Evolutionary conservation across 345 rosid species (phyloP).

Genomic region (Linum lewisii): DNA sequence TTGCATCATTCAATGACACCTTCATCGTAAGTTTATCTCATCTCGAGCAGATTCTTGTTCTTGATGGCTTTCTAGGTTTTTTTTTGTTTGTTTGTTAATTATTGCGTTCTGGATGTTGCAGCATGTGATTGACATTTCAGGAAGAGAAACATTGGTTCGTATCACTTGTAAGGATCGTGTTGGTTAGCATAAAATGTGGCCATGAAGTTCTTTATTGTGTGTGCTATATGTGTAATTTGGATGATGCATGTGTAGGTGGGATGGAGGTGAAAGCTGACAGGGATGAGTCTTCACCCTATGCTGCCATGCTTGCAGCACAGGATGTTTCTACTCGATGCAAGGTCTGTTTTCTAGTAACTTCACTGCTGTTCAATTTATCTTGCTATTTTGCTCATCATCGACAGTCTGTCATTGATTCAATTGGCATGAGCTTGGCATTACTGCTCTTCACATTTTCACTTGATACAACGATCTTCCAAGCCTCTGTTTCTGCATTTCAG

Average conservation of each 20-base stretch:
- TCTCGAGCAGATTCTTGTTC: no score
- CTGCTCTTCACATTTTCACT: constrained; percentile 18
- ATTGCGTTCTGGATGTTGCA: background rate
- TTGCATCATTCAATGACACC: constrained; percentile 8
- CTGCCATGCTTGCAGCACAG: constrained; percentile 12
- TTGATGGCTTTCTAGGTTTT: background rate
- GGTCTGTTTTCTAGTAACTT: background rate
- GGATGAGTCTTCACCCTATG: constrained; percentile 9
- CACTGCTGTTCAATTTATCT: background rate
- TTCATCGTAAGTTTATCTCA: constrained; percentile 1
- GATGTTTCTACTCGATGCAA: constrained; percentile 9
- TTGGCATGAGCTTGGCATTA: constrained; percentile 20
- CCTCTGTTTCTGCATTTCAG: no score
- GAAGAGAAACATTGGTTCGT: constrained; percentile 5
- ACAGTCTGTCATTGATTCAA: background rate
- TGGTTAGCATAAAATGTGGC: background rate
- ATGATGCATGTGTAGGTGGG: background rate
- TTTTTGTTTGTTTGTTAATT: background rate
- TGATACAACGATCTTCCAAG: no score
- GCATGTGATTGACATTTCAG: constrained; percentile 7
- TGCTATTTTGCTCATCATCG: background rate
- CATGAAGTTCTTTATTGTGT: background rate
- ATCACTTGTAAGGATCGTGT: constrained; percentile 4
- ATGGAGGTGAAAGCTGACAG: constrained; percentile 11
- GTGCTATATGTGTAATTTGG: background rate